These are phyloP conservation scores for Fragilariopsis cylindrus DNA, from an alignment of 108 stramenopile species.

Conservation along the genomic window DNA sequence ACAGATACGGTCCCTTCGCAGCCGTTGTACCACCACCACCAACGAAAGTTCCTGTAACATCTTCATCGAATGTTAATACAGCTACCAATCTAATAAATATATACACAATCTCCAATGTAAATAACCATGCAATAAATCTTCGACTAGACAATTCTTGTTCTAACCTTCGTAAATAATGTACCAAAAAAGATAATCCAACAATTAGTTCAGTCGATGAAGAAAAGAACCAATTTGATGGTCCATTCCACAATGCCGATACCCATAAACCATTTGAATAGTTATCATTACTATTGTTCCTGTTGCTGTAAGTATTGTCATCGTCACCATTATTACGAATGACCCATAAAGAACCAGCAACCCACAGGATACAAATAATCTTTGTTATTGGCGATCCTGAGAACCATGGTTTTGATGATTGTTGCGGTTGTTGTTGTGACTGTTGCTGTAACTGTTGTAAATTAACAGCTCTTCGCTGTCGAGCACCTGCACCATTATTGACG, in stretches of 20 bases:
- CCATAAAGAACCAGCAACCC: constrained; percentile 36
- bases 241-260: background rate
- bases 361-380: constrained; percentile 47
- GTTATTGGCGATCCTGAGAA: constrained; percentile 68
- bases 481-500: background rate
- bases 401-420: constrained; percentile 22
- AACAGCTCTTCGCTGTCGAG: background rate
- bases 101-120: constrained; percentile 35
- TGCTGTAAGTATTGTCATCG: background rate
- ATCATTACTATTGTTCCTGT: background rate
- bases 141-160: constrained; percentile 79
- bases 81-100: constrained; percentile 36
- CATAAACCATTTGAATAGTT: background rate
- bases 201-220: constrained; percentile 56
- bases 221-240: constrained; percentile 34
- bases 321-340: constrained; percentile 13
- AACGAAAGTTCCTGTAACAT: constrained; percentile 45
- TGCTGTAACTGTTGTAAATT: too few species aligned
- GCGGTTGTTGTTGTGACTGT: background rate
- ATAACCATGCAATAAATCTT: constrained; percentile 52
- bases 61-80: constrained; percentile 2
- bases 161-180: constrained; percentile 47
- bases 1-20: constrained; percentile 22
- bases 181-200: constrained; percentile 51
- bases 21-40: constrained; percentile 21